Evolutionary conservation across 441 rosid genomes (phyloP).

Genomic region (Arabidopsis hybrid): DNA sequence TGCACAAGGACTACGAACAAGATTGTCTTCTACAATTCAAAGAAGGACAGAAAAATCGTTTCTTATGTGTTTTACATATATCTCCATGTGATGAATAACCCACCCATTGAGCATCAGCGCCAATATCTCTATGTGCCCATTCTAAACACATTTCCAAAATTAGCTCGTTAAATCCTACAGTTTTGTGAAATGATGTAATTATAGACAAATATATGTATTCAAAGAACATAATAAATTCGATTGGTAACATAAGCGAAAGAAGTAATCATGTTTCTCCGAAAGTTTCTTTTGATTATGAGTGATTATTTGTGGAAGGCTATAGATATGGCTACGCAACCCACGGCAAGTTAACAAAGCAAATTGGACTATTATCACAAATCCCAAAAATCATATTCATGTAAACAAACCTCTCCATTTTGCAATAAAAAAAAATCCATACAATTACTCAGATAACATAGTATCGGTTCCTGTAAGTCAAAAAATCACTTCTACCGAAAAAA

Average conservation of each 20-base stretch:
- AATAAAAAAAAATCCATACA: not conserved
- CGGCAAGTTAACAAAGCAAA: not conserved
- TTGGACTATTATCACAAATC: not conserved
- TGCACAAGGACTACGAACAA: not conserved
- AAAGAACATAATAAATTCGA: not conserved
- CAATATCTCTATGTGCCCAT: not conserved
- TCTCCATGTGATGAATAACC: not conserved
- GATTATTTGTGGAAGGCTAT: not conserved
- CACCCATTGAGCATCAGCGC: not conserved
- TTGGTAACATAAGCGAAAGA: not conserved
- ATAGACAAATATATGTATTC: not conserved
- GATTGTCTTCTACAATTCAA: not conserved
- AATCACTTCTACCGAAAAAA: not conserved
- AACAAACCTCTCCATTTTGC: not conserved
- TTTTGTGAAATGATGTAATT: not conserved
- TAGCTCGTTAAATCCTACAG: not conserved
- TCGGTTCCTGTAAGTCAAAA: not conserved
- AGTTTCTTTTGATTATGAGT: not conserved
- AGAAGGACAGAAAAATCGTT: not conserved
- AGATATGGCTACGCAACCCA: not conserved
- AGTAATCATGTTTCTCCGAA: not conserved
- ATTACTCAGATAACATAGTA: constrained; percentile 14
- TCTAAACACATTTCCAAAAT: not conserved
- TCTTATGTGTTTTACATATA: not conserved
- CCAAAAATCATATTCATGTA: not conserved